Conservation (phyloP, 768 basidiomycete species). For the Trametopsis cervina region DNA sequence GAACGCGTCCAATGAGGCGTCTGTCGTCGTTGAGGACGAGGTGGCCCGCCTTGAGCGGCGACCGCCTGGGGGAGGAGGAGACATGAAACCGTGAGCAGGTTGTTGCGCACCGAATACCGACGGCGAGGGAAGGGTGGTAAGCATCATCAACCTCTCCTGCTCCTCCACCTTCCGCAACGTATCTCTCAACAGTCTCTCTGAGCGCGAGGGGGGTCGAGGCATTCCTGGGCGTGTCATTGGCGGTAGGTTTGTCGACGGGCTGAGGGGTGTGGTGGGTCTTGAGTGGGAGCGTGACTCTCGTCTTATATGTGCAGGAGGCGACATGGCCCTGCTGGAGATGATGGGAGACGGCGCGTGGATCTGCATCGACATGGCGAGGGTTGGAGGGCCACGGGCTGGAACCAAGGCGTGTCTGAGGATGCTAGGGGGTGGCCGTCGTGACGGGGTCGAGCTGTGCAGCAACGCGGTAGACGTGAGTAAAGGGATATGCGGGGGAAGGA, state of each 20-base stretch:
- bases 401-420: constrained; percentile 17
- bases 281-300: constrained; percentile 16
- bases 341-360: constrained; percentile 25
- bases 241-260: constrained; percentile 10
- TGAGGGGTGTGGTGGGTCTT: constrained; percentile 20
- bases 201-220: constrained; percentile 40
- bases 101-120: constrained; percentile 9
- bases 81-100: constrained; percentile 16
- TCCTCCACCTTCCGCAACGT: constrained; percentile 45
- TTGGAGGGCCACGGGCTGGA: constrained; percentile 24
- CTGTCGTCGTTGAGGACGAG: constrained; percentile 19
- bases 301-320: constrained; percentile 11
- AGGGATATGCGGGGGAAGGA: not conserved
- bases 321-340: constrained; percentile 17
- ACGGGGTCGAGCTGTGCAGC: constrained; percentile 15
- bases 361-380: constrained; percentile 32
- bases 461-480: constrained; percentile 8
- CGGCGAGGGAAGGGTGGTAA: constrained; percentile 17
- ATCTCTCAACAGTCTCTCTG: constrained; percentile 49
- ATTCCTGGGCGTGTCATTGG: constrained; percentile 22
- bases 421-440: constrained; percentile 11
- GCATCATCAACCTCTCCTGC: constrained; percentile 29
- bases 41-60: constrained; percentile 24
- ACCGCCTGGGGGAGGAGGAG: constrained; percentile 13
- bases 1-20: constrained; percentile 18